Percentiles rank a stretch among this genome's conserved stretches.
Conservation (phyloP, 192 early-diverging fungal genomes). For the Anaeromyces robustus region DNA sequence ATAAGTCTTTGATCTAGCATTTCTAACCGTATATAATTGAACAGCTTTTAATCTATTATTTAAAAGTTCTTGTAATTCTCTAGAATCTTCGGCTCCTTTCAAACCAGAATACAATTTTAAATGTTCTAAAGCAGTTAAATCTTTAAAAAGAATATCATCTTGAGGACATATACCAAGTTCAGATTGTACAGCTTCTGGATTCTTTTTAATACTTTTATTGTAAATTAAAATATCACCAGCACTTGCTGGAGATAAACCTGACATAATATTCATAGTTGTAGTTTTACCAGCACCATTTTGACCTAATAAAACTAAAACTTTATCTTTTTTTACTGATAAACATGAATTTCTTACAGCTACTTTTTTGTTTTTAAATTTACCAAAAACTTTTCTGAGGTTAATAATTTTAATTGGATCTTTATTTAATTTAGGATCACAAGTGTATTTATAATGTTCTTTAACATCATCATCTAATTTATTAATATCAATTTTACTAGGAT, state of each 20-base stretch:
- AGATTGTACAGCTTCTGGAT: constrained; percentile 50
- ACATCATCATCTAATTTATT: no score
- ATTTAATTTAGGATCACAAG: constrained; percentile 1
- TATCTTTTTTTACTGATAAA: no score
- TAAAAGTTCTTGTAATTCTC: constrained; percentile 21
- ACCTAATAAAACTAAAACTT: constrained; percentile 35
- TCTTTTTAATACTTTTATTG: constrained; percentile 27
- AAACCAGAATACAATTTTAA: constrained; percentile 54
- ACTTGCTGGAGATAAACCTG: constrained; percentile 41
- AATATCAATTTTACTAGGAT: not conserved
- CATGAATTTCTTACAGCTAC: no score
- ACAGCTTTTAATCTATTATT: constrained; percentile 52
- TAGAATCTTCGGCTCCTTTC: constrained; percentile 31
- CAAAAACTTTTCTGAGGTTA: constrained; percentile 37
- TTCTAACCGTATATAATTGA: constrained; percentile 41
- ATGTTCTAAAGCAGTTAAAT: constrained; percentile 57
- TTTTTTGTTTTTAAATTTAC: not conserved
- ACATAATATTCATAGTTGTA: no score
- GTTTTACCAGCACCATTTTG: no score
- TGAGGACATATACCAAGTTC: constrained; percentile 68
- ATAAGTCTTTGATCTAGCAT: constrained; percentile 11
- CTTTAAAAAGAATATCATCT: constrained; percentile 58
- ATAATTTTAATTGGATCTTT: constrained; percentile 25
- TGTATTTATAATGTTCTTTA: no score
- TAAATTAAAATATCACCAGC: constrained; percentile 53